A percentile compares a stretch with the other conserved stretches of the same genome.
These are phyloP conservation scores for Ramichloridium luteum DNA, from an alignment of 2,329 filamentous ascomycete species.

Conservation along the genomic window DNA sequence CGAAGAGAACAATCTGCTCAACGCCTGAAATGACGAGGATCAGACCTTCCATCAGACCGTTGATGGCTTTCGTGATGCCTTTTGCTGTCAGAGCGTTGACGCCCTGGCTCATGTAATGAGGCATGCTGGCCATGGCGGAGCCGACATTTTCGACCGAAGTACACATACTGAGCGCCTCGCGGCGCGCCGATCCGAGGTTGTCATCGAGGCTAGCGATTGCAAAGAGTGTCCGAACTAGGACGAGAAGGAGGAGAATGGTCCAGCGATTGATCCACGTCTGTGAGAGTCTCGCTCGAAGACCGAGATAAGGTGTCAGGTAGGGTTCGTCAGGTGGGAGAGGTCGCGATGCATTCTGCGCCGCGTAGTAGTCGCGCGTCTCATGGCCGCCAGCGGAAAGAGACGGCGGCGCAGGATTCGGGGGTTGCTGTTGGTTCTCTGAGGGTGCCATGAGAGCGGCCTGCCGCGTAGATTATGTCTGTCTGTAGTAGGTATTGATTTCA, in stretches of 20 bases:
- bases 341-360: constrained; percentile 42
- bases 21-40: constrained; percentile 69
- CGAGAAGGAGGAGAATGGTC: constrained; percentile 79
- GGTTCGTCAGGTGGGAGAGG: constrained; percentile 50
- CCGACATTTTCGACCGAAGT: constrained; percentile 85
- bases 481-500: constrained; percentile 8
- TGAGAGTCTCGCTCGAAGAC: constrained; percentile 75
- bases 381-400: constrained; percentile 49
- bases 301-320: constrained; percentile 79
- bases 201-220: constrained; percentile 60
- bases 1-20: constrained; percentile 78
- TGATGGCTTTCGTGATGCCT: constrained; percentile 68
- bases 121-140: constrained; percentile 95
- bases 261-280: constrained; percentile 97
- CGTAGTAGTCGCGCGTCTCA: constrained; percentile 51
- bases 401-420: constrained; percentile 44
- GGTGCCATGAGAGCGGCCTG: constrained; percentile 31
- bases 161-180: constrained; percentile 77
- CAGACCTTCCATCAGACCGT: constrained; percentile 67
- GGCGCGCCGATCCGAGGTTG: constrained; percentile 63
- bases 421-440: constrained; percentile 41
- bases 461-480: constrained; percentile 18
- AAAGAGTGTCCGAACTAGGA: constrained; percentile 70
- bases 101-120: constrained; percentile 79
- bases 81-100: constrained; percentile 76